These are phyloP conservation scores for Nakazawaea ernobii DNA, from an alignment of 805 yeast genomes.

Conservation along the genomic window DNA sequence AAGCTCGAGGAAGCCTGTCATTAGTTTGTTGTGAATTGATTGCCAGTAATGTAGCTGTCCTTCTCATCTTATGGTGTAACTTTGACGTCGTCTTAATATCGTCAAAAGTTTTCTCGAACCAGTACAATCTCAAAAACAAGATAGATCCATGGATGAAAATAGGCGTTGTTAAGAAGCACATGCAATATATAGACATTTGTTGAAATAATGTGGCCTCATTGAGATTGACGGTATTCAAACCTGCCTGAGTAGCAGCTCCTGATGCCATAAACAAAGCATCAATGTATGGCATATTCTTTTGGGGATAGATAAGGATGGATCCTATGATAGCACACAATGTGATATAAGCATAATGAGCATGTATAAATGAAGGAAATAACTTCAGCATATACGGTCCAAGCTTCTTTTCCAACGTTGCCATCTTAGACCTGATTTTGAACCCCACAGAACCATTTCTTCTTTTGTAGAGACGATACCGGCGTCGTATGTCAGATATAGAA, in stretches of 20 bases:
- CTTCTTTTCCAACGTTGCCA: conserved; percentile 29
- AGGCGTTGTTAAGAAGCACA: conserved; percentile 72
- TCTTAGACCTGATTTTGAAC: conserved; percentile 26
- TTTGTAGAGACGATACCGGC: not conserved
- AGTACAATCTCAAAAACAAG: conserved; percentile 72
- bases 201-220: conserved; percentile 68
- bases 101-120: conserved; percentile 87
- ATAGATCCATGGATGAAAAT: conserved; percentile 79
- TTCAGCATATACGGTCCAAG: conserved; percentile 36
- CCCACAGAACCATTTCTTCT: conserved; percentile 21
- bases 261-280: conserved; percentile 75
- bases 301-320: conserved; percentile 75
- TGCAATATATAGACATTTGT: conserved; percentile 64
- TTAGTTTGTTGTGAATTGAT: conserved; percentile 11
- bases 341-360: conserved; percentile 73
- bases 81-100: conserved; percentile 76
- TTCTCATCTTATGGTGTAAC: conserved; percentile 71
- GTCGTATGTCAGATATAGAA: not conserved
- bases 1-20: not conserved
- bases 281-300: conserved; percentile 57
- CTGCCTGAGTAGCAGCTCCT: conserved; percentile 87
- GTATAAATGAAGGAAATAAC: conserved; percentile 48
- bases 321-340: conserved; percentile 52
- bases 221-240: conserved; percentile 73
- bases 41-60: conserved; percentile 68